phyloP scores from a whole-genome alignment of 2,329 filamentous ascomycete genomes.

The Escovopsis sp. region DNA sequence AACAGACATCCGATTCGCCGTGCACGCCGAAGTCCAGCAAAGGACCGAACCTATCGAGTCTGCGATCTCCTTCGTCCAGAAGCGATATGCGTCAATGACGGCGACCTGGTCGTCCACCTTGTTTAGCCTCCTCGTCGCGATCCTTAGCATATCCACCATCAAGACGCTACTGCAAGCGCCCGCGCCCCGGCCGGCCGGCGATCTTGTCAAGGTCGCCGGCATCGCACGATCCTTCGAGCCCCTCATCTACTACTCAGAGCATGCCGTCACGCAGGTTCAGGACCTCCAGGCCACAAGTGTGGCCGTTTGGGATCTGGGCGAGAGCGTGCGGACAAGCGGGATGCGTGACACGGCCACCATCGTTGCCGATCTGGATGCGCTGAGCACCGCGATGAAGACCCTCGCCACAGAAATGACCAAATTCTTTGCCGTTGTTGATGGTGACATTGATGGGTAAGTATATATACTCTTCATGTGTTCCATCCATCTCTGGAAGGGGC shows the following conservation, averaged over 20 bases:
- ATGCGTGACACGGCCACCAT: slow-evolving; percentile 84
- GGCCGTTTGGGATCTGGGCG: slow-evolving; percentile 87
- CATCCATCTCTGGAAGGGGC: slow-evolving; percentile 2
- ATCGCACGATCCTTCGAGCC: slow-evolving; percentile 88
- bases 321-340: slow-evolving; percentile 77
- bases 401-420: slow-evolving; percentile 74
- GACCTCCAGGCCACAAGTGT: slow-evolving; percentile 84
- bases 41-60: slow-evolving; percentile 72
- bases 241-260: slow-evolving; percentile 86
- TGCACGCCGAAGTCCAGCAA: slow-evolving; percentile 79
- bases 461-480: not conserved
- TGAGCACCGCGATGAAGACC: slow-evolving; percentile 74
- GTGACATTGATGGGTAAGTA: slow-evolving; percentile 68
- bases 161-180: slow-evolving; percentile 57
- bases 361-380: slow-evolving; percentile 67
- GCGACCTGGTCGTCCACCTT: slow-evolving; percentile 56
- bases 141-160: slow-evolving; percentile 51
- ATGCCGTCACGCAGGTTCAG: slow-evolving; percentile 71
- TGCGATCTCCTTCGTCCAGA: slow-evolving; percentile 47
- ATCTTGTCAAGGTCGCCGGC: slow-evolving; percentile 79
- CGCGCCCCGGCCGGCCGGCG: slow-evolving; percentile 29
- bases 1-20: slow-evolving; percentile 72
- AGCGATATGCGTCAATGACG: slow-evolving; percentile 44
- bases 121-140: slow-evolving; percentile 41
- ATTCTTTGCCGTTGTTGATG: slow-evolving; percentile 88